These are phyloP conservation scores for Nicotiana sylvestris DNA, from an alignment of 257 asterid genomes.

Conservation along the genomic window DNA sequence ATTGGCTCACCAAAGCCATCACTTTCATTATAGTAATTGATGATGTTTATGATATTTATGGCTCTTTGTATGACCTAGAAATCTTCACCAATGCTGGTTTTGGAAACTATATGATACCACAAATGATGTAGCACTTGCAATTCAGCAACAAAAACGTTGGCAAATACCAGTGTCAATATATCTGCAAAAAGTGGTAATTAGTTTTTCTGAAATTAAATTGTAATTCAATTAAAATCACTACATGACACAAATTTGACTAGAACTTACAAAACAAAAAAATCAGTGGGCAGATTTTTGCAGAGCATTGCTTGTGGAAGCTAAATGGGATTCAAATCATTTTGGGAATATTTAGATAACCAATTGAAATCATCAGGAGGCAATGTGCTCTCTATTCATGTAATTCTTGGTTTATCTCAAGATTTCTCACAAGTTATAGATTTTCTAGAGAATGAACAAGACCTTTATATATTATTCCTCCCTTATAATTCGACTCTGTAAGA, in stretches of 20 bases:
- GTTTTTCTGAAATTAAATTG: not conserved
- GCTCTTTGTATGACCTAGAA: conserved; percentile 32
- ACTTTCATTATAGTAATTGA: conserved; percentile 40
- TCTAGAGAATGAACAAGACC: conserved; percentile 22
- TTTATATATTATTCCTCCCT: conserved; percentile 35
- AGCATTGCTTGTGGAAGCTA: conserved; percentile 51
- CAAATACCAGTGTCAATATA: conserved; percentile 32
- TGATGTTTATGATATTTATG: conserved; percentile 57
- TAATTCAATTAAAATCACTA: not conserved
- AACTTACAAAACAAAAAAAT: not conserved
- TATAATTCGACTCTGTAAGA: conserved; percentile 56
- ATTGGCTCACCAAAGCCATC: conserved; percentile 47
- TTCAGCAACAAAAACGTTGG: conserved; percentile 40
- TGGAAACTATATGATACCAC: conserved; percentile 33
- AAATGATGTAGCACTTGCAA: conserved; percentile 35
- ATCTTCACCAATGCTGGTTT: conserved; percentile 44
- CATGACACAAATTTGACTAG: not conserved
- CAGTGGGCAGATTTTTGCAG: conserved; percentile 65
- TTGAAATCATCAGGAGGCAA: conserved; percentile 53
- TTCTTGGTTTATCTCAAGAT: conserved; percentile 33
- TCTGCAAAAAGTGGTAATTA: conserved; percentile 40
- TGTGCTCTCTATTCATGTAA: conserved; percentile 36
- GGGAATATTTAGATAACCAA: conserved; percentile 47
- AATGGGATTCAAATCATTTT: conserved; percentile 43
- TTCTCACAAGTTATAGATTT: conserved; percentile 9